Evolutionary conservation across 352 stramenopile genomes (phyloP), one percentile per base, ranked within the genome.

Genomic region (Globisporangium nodosum): DNA sequence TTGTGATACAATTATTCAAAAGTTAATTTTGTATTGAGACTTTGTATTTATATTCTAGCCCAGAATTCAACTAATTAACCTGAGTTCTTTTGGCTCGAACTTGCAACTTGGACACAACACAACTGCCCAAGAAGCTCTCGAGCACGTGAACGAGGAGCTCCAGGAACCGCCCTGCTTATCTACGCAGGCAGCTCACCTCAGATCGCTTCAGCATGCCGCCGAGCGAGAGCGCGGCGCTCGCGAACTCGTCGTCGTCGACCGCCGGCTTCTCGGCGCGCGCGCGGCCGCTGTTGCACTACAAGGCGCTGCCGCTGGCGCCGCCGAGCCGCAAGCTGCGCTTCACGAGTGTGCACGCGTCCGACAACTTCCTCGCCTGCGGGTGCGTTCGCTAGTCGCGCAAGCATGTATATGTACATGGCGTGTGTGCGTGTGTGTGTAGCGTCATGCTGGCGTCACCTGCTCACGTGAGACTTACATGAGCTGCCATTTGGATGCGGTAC

Each of bases 301-400:
- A 85, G 50, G 76, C 88, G 60, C 63, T 92, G 21, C 71, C 66
- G 6, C 53, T 92, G 21, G 58, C 55, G 43, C 80, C 71, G 39
- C 76, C 80, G 58, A 90, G 75, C 60, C 73, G 76, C 56, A 87
- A 91, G 63, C 64, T 81, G 33, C 74, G 67, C 42, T 92, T 90
- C 58, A 92, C 85, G 0, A 90, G 85, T 42, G 80, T 95, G n/a
- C 70, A 92, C 43, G 84, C 82, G 45, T 93, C 84, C 45, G 81
- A 90, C 35, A 92, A 92, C 69, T 95, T 95, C 61, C 61, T 95
- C 18, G 85, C 77, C 0, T 95, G 84, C 54, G 85, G 85, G 84
- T 90, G 70, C 65, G 68, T 70, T 63, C 33, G 33, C 24, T 27
- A 27, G 24, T 27, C 1, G 24, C 24, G 24, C 24, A 27, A 27